phyloP scores from a whole-genome alignment of 306 rosid genomes.

The Pyrus pyrifolia region DNA sequence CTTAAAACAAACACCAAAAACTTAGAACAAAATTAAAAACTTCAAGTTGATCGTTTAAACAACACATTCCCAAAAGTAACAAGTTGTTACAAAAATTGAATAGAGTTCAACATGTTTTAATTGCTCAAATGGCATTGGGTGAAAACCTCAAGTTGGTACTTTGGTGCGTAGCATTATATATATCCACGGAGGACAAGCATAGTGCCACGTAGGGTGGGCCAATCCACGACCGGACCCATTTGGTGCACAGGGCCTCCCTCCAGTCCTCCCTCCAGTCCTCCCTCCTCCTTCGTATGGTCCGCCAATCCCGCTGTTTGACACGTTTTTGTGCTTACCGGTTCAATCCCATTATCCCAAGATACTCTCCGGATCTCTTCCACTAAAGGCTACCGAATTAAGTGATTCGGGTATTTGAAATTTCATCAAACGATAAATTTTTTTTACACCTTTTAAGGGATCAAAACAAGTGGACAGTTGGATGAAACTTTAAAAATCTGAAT shows the following conservation, averaged over 20 bases:
- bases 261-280: neutral
- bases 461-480: too few species aligned
- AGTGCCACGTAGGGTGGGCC: neutral
- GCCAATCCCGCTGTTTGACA: slow-evolving; percentile 25
- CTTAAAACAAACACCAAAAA: too few species aligned
- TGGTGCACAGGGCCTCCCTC: neutral
- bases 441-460: too few species aligned
- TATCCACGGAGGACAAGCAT: neutral
- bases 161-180: too few species aligned
- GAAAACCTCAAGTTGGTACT: neutral
- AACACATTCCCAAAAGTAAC: neutral
- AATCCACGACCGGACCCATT: neutral
- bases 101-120: neutral
- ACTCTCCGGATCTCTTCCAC: too few species aligned
- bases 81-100: neutral
- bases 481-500: too few species aligned
- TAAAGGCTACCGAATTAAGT: too few species aligned
- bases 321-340: slow-evolving; percentile 8
- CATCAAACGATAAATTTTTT: rapidly evolving
- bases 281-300: slow-evolving; percentile 2
- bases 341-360: neutral
- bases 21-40: neutral
- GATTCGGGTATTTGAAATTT: too few species aligned
- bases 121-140: neutral
- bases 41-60: neutral